Percentiles rank a stretch among this genome's conserved stretches.
phyloP scores from a whole-genome alignment of 306 rosid genomes.

The Carpinus viminea region DNA sequence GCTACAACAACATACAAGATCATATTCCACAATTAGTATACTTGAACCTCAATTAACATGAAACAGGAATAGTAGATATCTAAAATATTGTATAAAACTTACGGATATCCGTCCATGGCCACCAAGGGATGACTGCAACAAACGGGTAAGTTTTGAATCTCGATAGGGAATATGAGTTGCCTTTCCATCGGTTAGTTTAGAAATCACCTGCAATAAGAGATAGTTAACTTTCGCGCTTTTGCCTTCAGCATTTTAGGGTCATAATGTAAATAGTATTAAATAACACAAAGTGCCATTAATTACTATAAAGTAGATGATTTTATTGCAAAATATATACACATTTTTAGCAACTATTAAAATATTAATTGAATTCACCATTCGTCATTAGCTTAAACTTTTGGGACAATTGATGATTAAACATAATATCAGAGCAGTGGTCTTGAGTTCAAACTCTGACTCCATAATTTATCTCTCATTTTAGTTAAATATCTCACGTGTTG shows the following conservation, averaged over 20 bases:
- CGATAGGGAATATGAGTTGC: slow-evolving; percentile 63
- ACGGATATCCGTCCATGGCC: slow-evolving; percentile 62
- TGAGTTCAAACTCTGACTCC: no score
- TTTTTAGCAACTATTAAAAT: no score
- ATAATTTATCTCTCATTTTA: no score
- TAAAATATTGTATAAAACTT: slow-evolving; percentile 24
- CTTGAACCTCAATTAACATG: not conserved
- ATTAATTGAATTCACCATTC: no score
- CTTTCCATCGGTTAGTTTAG: slow-evolving; percentile 58
- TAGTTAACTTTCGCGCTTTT: not conserved
- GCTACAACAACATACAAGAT: slow-evolving; percentile 33
- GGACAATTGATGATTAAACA: no score
- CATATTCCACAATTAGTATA: slow-evolving; percentile 14
- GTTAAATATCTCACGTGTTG: no score
- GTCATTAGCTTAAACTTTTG: no score
- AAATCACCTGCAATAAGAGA: slow-evolving; percentile 51
- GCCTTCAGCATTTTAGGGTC: not conserved
- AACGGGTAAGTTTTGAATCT: slow-evolving; percentile 64
- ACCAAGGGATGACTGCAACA: slow-evolving; percentile 62
- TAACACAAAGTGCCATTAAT: not conserved
- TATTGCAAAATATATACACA: not conserved
- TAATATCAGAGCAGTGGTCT: no score
- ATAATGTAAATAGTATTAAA: not conserved
- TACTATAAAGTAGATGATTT: not conserved
- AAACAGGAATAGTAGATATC: slow-evolving; percentile 6